Percentiles rank a stretch among this genome's conserved stretches.
phyloP scores from a whole-genome alignment of 2,329 filamentous ascomycete species.

The Epichloe hybrida region DNA sequence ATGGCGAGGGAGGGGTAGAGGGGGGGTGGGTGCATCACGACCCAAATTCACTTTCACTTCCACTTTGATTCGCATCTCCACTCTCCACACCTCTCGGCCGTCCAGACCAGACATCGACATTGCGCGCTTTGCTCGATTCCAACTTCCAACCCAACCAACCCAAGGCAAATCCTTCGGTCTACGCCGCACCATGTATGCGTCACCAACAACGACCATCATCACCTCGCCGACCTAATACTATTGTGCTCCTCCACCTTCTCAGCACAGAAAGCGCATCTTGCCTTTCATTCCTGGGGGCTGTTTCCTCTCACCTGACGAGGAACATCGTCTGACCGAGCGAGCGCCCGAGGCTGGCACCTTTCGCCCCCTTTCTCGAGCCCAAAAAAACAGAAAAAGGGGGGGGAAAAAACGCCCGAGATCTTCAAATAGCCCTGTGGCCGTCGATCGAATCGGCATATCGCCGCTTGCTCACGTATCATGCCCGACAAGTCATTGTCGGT shows the following conservation, averaged over 20 bases:
- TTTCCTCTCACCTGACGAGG: no score
- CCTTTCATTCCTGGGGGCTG: no score
- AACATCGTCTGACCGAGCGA: no score
- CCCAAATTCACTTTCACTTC: no score
- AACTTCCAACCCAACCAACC: background rate
- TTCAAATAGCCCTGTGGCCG: no score
- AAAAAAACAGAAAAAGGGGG: no score
- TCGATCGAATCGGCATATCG: conserved; percentile 5
- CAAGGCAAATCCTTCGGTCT: background rate
- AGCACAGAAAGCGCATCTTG: background rate
- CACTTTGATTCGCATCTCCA: no score
- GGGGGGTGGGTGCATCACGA: no score
- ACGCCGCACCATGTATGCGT: background rate
- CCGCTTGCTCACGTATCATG: conserved; percentile 12
- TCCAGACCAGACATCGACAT: no score
- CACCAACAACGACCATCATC: background rate
- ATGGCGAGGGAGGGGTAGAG: no score
- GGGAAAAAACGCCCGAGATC: background rate
- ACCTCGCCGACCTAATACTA: background rate
- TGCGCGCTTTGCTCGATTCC: background rate
- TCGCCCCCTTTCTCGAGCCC: background rate
- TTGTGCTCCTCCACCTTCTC: background rate
- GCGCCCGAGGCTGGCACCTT: no score
- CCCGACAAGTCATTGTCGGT: conserved; percentile 24
- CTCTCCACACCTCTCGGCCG: no score